Percentiles rank a stretch among this genome's conserved stretches.
Evolutionary conservation across 768 basidiomycete genomes (phyloP).

Genomic region (Rhodotorula diobovata): DNA sequence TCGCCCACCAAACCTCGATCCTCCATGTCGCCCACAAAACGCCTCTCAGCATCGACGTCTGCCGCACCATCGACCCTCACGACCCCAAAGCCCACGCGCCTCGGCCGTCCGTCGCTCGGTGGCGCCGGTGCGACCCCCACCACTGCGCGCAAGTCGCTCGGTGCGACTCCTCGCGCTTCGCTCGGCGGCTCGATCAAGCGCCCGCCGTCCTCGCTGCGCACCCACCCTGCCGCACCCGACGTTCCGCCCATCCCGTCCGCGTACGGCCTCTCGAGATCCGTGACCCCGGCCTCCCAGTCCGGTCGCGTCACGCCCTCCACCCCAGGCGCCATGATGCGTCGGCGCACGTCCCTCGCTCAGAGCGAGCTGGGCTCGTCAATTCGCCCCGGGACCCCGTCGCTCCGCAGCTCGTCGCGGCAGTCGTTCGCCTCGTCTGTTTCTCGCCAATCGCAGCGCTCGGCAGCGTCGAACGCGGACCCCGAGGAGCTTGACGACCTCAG

Average conservation of each 20-base stretch:
- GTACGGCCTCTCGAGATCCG: conserved; percentile 21
- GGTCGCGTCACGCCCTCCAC: conserved; percentile 24
- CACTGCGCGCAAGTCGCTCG: conserved; percentile 28
- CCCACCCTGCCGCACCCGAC: conserved; percentile 13
- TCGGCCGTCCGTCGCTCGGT: conserved; percentile 27
- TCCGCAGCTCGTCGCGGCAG: conserved; percentile 25
- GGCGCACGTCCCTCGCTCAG: conserved; percentile 22
- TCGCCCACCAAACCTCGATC: conserved; percentile 18
- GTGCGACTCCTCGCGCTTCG: conserved; percentile 5
- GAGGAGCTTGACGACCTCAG: conserved; percentile 53
- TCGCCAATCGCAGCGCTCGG: conserved; percentile 50
- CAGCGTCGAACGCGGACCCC: conserved; percentile 55
- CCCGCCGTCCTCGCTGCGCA: conserved; percentile 27
- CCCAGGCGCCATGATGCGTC: conserved; percentile 12
- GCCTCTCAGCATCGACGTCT: neutral
- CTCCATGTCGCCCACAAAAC: conserved; percentile 16
- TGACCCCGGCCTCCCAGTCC: conserved; percentile 16
- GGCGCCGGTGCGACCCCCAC: conserved; percentile 19
- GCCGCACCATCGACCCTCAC: neutral
- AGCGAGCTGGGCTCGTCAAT: neutral
- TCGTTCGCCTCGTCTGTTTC: conserved; percentile 33
- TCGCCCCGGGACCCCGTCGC: conserved; percentile 10
- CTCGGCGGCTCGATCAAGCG: conserved; percentile 24
- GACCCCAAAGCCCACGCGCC: conserved; percentile 25
- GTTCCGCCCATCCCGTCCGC: conserved; percentile 32